Evolutionary conservation across 495 filamentous ascomycete genomes (phyloP), one percentile per base, ranked within the genome.

Genomic region (Penicillium tannophilum): DNA sequence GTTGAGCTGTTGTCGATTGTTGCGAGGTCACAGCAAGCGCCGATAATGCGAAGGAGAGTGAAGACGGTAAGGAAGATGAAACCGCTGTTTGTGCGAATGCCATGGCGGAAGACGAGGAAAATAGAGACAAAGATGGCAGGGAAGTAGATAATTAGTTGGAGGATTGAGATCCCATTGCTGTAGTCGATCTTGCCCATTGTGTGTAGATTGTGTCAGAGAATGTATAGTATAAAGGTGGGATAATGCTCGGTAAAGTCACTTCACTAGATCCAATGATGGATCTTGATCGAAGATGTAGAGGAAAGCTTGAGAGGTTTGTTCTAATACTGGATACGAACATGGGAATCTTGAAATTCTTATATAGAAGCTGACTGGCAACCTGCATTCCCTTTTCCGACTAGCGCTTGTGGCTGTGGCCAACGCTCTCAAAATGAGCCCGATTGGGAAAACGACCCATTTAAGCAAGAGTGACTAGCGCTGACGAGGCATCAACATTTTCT

Each of bases 51-150:
- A 12, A 63, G 50, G 2, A 79, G 54, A 19, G 63, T 52, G 57
- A 79, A 79, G 16, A 68, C 59, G 10, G 71, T 54, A n/a, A 79
- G 60, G 63, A 76, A 76, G 10, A 67, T 24, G 61, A 72, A 79
- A 17, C 74, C 76, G 9, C 65, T 48, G 33, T 54, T 68, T 47
- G 53, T 63, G n/a, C 60, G 57, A 28, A 78, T 63, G 24, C 76
- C 76, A 68, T 79, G 76, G 16, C 72, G 73, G 20, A 65, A 47
- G 42, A 71, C 61, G 41, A 79, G 72, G 47, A 72, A 71, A 44
- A 60, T 39, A 1, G 76, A 61, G 30, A 72, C 39, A 35, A 67
- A 56, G 19, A 79, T 58, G 20, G 63, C 51, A 6, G 76, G 76
- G 16, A 73, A 8, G 52, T 76, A 79, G 49, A 73, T 48, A 19